phyloP scores from a whole-genome alignment of 345 rosid genomes.

The Noccaea caerulescens region DNA sequence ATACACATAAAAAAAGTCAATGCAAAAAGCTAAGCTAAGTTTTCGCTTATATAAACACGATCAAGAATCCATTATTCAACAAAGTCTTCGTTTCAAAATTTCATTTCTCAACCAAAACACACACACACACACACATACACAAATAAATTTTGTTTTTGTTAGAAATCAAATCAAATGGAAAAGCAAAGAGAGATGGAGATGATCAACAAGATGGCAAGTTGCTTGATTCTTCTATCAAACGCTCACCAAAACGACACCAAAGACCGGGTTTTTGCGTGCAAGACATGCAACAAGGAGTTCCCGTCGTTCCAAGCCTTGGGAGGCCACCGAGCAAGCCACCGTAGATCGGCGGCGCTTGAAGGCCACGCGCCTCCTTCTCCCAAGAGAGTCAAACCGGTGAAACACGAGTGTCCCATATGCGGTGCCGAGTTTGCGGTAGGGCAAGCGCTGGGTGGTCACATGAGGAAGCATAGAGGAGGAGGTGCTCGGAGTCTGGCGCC shows the following conservation, averaged over 20 bases:
- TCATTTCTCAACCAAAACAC: slow-evolving; percentile 23
- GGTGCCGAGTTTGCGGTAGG: slow-evolving; percentile 81
- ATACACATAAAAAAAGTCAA: slow-evolving; percentile 33
- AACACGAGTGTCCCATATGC: slow-evolving; percentile 83
- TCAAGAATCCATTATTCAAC: slow-evolving; percentile 31
- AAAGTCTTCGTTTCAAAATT: slow-evolving; percentile 36
- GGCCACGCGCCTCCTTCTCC: slow-evolving; percentile 48
- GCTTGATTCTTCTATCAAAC: slow-evolving; percentile 70
- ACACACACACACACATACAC: background rate
- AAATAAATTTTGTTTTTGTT: background rate
- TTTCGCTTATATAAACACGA: slow-evolving; percentile 44
- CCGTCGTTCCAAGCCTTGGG: slow-evolving; percentile 89
- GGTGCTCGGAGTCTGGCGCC: slow-evolving; percentile 45
- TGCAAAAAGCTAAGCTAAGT: slow-evolving; percentile 34
- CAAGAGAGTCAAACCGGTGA: slow-evolving; percentile 60
- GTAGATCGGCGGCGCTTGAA: slow-evolving; percentile 51
- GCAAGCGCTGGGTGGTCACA: slow-evolving; percentile 95
- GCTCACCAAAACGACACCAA: slow-evolving; percentile 34
- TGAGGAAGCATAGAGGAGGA: slow-evolving; percentile 75
- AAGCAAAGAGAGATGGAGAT: slow-evolving; percentile 53
- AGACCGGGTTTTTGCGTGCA: slow-evolving; percentile 67
- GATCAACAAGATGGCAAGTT: slow-evolving; percentile 56
- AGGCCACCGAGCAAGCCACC: slow-evolving; percentile 93
- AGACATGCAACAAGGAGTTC: slow-evolving; percentile 80
- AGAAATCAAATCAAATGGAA: slow-evolving; percentile 34